Evolutionary conservation across 495 filamentous ascomycete species (phyloP), one percentile per base, ranked within the genome.

Genomic region (Neurospora tetrasperma): DNA sequence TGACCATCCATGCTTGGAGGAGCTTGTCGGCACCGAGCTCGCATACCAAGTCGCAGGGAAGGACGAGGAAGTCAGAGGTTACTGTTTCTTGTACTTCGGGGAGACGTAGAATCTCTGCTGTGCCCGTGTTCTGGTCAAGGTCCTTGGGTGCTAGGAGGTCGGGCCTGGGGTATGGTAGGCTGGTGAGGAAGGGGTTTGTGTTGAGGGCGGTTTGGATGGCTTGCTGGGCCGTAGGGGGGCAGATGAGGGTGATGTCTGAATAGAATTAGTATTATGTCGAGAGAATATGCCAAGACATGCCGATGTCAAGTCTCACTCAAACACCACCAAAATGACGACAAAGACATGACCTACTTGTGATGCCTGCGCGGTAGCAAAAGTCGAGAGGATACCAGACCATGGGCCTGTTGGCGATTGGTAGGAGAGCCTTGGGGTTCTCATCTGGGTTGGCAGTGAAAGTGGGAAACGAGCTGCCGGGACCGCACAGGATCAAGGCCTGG

Each of bases 321-420:
- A 31, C 27, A 31, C 27, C 16, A 44, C 5, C 31, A 38, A 40
- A 43, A 62, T 3, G 1, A 20, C 68, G 69, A 43, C 27, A 20
- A 20, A 40, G 4, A 46, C 40, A 4, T 70, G 69, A 80, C 84
- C 79, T 82, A 94, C 93, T 88, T 76, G 90, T 91, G 73, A 97
- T 89, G 73, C 93, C 94, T 79, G 91, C 91, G 20, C 93, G 86
- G 79, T 94, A 92, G 78, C 94, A 97, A 83, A 92, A 98, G 74
- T 97, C 93, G 66, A 99, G 85, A 0, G 93, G 90, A 81, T 97
- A 98, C 89, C 91, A 97, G 42, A 99, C 88, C 96, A 98, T 97
- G 0, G 95, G 95, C 72, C 94, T 86, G 82, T 98, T 98, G 72
- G 95, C 96, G 70, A 98, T 91, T 9, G 94, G 94, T 38, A 98